These are phyloP conservation scores for Lineolata rhizophorae DNA, from an alignment of 495 filamentous ascomycete species.

Conservation along the genomic window DNA sequence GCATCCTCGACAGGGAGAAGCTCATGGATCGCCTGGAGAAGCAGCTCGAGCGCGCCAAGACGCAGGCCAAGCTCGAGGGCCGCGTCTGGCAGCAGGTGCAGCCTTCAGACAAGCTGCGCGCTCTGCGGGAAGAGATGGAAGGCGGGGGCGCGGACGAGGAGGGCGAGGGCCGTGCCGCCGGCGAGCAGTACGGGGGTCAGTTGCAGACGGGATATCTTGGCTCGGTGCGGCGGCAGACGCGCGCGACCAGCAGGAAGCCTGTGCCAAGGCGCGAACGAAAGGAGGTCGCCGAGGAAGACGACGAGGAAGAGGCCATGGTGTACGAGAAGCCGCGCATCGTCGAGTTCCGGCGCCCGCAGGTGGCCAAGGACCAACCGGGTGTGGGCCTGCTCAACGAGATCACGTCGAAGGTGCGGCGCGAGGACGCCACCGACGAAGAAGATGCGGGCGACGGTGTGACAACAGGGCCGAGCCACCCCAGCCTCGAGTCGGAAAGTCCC, in stretches of 20 bases:
- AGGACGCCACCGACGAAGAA: constrained; percentile 53
- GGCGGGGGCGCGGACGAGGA: constrained; percentile 24
- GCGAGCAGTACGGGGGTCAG: constrained; percentile 8
- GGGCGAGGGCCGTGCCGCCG: constrained; percentile 19
- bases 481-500: constrained; percentile 46
- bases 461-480: constrained; percentile 55
- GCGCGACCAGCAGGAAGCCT: constrained; percentile 11
- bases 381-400: constrained; percentile 65
- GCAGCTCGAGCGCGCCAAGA: constrained; percentile 92
- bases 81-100: constrained; percentile 69
- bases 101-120: constrained; percentile 78
- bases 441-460: constrained; percentile 47
- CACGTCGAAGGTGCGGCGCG: constrained; percentile 47
- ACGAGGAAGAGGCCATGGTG: constrained; percentile 18
- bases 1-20: constrained; percentile 77
- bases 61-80: constrained; percentile 91
- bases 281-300: constrained; percentile 15
- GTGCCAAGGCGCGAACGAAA: constrained; percentile 17
- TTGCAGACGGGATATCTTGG: constrained; percentile 10
- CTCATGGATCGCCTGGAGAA: constrained; percentile 84
- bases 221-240: constrained; percentile 11
- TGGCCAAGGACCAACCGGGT: constrained; percentile 38
- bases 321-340: constrained; percentile 23
- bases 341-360: constrained; percentile 38
- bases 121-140: constrained; percentile 89